These are phyloP conservation scores for Lepiota brunneoincarnata DNA, from an alignment of 768 basidiomycete genomes.

Conservation along the genomic window DNA sequence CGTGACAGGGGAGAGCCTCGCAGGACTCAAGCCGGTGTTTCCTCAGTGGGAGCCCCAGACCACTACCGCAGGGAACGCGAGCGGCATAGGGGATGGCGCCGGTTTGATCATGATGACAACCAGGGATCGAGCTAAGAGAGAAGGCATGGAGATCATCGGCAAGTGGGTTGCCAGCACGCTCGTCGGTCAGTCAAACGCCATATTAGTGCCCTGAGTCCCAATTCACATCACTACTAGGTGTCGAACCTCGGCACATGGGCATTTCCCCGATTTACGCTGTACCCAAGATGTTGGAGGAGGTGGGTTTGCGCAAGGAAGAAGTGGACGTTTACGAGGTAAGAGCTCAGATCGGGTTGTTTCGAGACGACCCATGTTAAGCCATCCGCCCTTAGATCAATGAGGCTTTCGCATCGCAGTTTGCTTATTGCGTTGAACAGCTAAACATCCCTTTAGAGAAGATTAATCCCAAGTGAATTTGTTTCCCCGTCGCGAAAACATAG, in stretches of 20 bases:
- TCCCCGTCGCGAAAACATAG: neutral
- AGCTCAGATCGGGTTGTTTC: neutral
- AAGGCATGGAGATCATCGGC: conserved; percentile 76
- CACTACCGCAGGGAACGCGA: conserved; percentile 84
- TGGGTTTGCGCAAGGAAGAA: conserved; percentile 67
- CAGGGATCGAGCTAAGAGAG: conserved; percentile 69
- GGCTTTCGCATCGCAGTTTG: conserved; percentile 92
- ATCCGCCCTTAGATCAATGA: conserved; percentile 65
- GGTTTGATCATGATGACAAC: conserved; percentile 81
- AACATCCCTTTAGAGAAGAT: conserved; percentile 75
- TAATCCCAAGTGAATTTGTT: conserved; percentile 69
- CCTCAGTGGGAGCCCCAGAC: conserved; percentile 68
- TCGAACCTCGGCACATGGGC: conserved; percentile 78
- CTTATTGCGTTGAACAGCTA: conserved; percentile 85
- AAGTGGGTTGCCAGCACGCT: conserved; percentile 81
- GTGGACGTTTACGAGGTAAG: conserved; percentile 74
- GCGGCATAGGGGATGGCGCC: conserved; percentile 91
- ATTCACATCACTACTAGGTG: conserved; percentile 40
- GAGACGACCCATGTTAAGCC: neutral
- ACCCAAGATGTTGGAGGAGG: conserved; percentile 60
- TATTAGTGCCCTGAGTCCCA: neutral
- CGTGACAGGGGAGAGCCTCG: conserved; percentile 74
- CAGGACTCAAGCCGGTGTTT: conserved; percentile 84
- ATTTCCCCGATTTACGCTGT: conserved; percentile 72
- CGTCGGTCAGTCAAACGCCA: conserved; percentile 50